These are phyloP conservation scores for Choanephora cucurbitarum DNA, from an alignment of 371 early-diverging fungal species.

Conservation along the genomic window DNA sequence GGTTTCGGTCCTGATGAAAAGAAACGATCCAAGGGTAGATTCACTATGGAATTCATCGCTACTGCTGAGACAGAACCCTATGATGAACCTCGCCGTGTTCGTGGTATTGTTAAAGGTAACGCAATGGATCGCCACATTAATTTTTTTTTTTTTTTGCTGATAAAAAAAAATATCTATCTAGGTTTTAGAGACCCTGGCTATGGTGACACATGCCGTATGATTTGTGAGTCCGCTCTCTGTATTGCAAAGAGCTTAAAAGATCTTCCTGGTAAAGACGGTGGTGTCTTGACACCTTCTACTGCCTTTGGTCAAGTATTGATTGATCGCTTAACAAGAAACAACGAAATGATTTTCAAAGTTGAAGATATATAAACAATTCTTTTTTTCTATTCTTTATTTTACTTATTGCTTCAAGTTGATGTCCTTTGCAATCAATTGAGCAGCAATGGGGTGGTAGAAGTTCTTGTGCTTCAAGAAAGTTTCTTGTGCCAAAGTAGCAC, in stretches of 20 bases:
- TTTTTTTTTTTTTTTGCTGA: too few species aligned
- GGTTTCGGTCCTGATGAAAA: constrained; percentile 66
- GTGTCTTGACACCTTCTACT: constrained; percentile 73
- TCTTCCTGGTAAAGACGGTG: constrained; percentile 57
- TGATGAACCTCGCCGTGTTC: constrained; percentile 50
- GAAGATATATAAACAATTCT: constrained; percentile 18
- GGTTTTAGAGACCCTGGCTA: constrained; percentile 75
- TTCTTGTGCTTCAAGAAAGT: constrained; percentile 77
- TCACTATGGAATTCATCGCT: constrained; percentile 53
- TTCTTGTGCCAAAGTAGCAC: constrained; percentile 73
- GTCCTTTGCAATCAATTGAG: constrained; percentile 80
- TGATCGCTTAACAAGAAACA: constrained; percentile 52
- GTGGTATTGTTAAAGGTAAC: constrained; percentile 61
- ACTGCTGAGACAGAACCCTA: constrained; percentile 44
- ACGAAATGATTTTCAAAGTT: constrained; percentile 64
- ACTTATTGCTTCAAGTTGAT: constrained; percentile 58
- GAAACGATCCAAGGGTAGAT: constrained; percentile 43
- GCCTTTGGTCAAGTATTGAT: constrained; percentile 71
- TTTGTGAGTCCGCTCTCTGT: constrained; percentile 65
- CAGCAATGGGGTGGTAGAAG: constrained; percentile 96
- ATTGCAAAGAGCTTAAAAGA: constrained; percentile 49
- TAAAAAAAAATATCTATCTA: too few species aligned
- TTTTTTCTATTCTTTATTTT: background rate
- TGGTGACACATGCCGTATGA: constrained; percentile 66
- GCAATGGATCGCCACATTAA: too few species aligned